Evolutionary conservation across 768 basidiomycete species (phyloP), one percentile per base, ranked within the genome.

Genomic region (Dentipellis fragilis): DNA sequence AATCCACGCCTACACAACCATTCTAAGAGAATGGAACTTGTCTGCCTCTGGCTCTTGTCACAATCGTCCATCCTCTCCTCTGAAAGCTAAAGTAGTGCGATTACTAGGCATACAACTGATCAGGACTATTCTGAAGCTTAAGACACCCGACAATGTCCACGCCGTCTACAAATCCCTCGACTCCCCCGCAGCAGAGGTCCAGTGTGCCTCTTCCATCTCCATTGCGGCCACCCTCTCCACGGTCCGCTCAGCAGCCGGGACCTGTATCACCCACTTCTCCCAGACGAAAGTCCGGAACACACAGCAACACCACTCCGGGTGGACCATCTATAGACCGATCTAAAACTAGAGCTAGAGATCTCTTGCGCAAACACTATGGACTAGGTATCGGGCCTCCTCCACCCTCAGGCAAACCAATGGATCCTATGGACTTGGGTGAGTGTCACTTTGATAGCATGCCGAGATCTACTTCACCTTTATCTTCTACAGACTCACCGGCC

Each of bases 281-380:
- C 29, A 49, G 22, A 49, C 19, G 48, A 11, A 17, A 12, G 14
- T 52, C 57, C 7, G 38, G 54, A 42, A 54, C 6, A 46, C 46
- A 36, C 47, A 36, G 17, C 35, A 21, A 48, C 22, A 38, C 38
- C 39, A 45, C 29, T 8, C 58, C 60, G 10, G 36, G 42, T 10
- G 58, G 52, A 0, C 52, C 59, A n/a, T 45, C 59, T 51, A 46
- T 23, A 1, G 61, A 60, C 37, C 59, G 61, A 42, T 57, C 64
- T 38, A 68, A 68, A 62, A 64, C 66, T 12, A 61, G 84, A 14
- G 90, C 90, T 11, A 75, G 85, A 61, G 89, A 92, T 65, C 67
- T 93, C 50, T 64, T 93, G 52, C 75, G 92, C 63, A 90, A 89
- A 61, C 91, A 94, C 64, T 94, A 94, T 75, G 89, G 90, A 5